These are phyloP conservation scores for Yarrowia bubula DNA, from an alignment of 805 yeast genomes.

Conservation along the genomic window DNA sequence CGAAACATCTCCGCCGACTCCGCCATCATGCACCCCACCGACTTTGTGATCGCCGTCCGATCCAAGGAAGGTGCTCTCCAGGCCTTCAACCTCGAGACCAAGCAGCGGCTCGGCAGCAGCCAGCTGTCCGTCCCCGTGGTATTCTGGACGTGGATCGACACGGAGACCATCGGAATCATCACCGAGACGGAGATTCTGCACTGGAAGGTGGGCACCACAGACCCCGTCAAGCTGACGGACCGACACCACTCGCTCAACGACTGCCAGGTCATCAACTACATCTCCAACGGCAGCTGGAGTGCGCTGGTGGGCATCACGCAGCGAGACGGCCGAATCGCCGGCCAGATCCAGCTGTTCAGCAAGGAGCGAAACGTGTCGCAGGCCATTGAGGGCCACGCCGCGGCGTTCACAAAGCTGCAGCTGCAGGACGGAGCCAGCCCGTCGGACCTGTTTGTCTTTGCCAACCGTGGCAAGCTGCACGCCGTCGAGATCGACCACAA, in stretches of 20 bases:
- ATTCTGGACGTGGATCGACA: conserved; percentile 91
- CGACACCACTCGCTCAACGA: conserved; percentile 75
- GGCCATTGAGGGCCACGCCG: conserved; percentile 97
- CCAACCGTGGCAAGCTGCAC: conserved; percentile 86
- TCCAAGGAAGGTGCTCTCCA: conserved; percentile 96
- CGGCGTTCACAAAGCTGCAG: conserved; percentile 74
- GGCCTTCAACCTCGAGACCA: conserved; percentile 82
- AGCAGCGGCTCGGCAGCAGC: conserved; percentile 85
- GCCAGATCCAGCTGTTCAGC: conserved; percentile 90
- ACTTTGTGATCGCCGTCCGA: conserved; percentile 84
- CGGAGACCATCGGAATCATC: conserved; percentile 73
- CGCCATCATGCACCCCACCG: conserved; percentile 93
- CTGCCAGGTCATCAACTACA: conserved; percentile 87
- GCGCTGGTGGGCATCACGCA: conserved; percentile 94
- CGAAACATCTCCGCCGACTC: conserved; percentile 97
- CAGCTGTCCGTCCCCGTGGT: conserved; percentile 85
- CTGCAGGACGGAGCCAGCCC: conserved; percentile 70
- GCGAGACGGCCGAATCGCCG: conserved; percentile 90
- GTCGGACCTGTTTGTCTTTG: conserved; percentile 88
- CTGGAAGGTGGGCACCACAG: conserved; percentile 74
- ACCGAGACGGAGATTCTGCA: conserved; percentile 71
- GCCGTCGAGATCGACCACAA: conserved; percentile 95
- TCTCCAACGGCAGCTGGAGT: conserved; percentile 86
- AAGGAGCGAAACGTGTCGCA: conserved; percentile 89
- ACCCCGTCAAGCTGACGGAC: conserved; percentile 78